Percentiles rank a stretch among this genome's conserved stretches.
Evolutionary conservation across 805 yeast species (phyloP).

Genomic region (Candida yuanshanica): DNA sequence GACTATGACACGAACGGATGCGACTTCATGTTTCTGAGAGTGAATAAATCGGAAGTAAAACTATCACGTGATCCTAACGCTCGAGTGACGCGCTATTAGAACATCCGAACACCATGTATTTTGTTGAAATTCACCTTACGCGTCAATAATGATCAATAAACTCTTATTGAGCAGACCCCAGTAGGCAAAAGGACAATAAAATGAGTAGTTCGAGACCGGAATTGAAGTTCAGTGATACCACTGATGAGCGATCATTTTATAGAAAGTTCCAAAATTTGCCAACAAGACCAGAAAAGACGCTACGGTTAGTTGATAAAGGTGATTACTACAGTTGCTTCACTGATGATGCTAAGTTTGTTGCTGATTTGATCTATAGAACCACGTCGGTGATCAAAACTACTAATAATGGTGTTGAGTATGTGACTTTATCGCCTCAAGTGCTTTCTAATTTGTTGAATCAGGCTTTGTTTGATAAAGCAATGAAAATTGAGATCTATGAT

Average conservation of each 20-base stretch:
- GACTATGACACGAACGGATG: too few species aligned
- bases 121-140: too few species aligned
- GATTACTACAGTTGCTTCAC: conserved; percentile 75
- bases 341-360: conserved; percentile 75
- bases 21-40: too few species aligned
- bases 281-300: conserved; percentile 40
- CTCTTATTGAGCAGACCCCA: too few species aligned
- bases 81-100: too few species aligned
- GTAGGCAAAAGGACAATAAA: too few species aligned
- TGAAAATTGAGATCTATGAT: conserved; percentile 76
- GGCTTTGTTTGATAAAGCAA: conserved; percentile 64
- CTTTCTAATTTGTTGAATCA: conserved; percentile 57
- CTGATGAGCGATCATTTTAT: conserved; percentile 45
- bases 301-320: conserved; percentile 75
- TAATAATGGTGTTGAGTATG: conserved; percentile 48
- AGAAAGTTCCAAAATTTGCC: conserved; percentile 42
- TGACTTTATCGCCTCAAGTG: conserved; percentile 74
- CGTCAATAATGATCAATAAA: too few species aligned
- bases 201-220: conserved; percentile 42
- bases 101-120: too few species aligned
- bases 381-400: conserved; percentile 68
- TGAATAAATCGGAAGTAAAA: too few species aligned
- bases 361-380: conserved; percentile 80
- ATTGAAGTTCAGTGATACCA: conserved; percentile 47
- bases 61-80: too few species aligned